phyloP scores from a whole-genome alignment of 2,329 filamentous ascomycete species.

The Metarhizium robertsii region DNA sequence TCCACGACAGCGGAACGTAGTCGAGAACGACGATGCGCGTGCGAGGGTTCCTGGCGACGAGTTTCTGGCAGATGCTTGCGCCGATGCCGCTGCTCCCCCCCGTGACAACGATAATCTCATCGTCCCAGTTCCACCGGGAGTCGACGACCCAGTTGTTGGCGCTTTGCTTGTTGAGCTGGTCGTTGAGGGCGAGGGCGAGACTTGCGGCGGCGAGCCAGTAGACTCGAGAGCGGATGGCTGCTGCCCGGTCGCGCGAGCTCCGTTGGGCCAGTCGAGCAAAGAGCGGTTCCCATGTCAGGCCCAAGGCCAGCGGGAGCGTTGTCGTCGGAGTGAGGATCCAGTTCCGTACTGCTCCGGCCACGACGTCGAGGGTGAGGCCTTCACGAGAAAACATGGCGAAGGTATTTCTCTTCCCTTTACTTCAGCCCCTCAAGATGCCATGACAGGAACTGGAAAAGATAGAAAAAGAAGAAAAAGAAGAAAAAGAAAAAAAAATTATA shows the following conservation, averaged over 20 bases:
- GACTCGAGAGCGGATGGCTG: neutral
- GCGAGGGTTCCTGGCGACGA: constrained; percentile 14
- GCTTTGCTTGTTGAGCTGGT: constrained; percentile 13
- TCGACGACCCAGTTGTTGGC: constrained; percentile 17
- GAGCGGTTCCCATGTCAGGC: constrained; percentile 7
- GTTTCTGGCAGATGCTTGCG: constrained; percentile 19
- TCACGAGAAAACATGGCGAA: constrained; percentile 11
- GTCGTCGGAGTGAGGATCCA: constrained; percentile 13
- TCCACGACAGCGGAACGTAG: constrained; percentile 20
- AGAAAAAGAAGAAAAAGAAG: too few relatives aligned
- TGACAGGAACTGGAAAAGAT: too few relatives aligned
- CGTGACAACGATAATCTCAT: constrained; percentile 29
- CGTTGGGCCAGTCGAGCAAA: constrained; percentile 1
- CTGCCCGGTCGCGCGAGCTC: neutral
- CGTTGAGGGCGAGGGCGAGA: constrained; percentile 11
- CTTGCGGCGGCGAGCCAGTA: constrained; percentile 8
- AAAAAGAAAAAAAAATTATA: too few relatives aligned
- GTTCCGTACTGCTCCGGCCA: constrained; percentile 9
- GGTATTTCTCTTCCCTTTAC: too few relatives aligned
- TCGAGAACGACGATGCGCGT: constrained; percentile 25
- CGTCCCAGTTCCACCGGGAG: constrained; percentile 21
- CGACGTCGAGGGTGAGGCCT: constrained; percentile 17
- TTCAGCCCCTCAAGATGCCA: too few relatives aligned
- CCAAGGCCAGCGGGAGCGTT: constrained; percentile 10
- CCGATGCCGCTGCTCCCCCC: constrained; percentile 32